Base-by-base conservation (phyloP, 2,329 filamentous ascomycete species). In the Aspergillus texensis region DNA sequence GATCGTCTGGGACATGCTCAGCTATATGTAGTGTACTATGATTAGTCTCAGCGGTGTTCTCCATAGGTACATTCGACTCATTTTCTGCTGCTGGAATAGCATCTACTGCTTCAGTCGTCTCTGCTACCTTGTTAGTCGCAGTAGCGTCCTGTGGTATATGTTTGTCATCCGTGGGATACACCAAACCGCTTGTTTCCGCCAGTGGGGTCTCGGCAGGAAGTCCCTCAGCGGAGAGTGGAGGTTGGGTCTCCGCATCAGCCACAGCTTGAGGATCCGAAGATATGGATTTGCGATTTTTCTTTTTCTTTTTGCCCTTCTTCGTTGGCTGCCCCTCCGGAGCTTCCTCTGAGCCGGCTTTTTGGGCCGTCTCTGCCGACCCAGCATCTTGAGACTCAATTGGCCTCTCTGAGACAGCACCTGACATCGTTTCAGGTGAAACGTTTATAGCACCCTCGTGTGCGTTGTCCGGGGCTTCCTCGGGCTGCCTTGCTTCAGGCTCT, bases 221-320 rank as follows among this genome's bases (percentile, higher is more conserved):
- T 21, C 48, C 63, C 14, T 45, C 24, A 26, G 36, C 60, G n/a
- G 61, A 50, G 39, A 64, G 58, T 46, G 61, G 62, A 39, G 60
- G 57, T 39, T 64, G 62, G 19, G 21, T 41, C 32, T 60, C 59
- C 3, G 36, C 12, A 26, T 65, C 53, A 14, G 63, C 54, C 41
- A 68, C 66, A 41, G 56, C 60, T 57, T 60, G 60, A 45, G 61
- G 36, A 50, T 68, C 67, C 39, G 66, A 46, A 48, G 39, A 52
- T 16, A 48, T 30, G 26, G 66, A 63, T 55, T 68, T 66, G 43
- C 62, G 61, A 21, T 68, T 71, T 26, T 68, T 73, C 62, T 70
- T 71, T n/a, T 62, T 66, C 43, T 68, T 71, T 57, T 71, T 70
- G 26, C 63, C 63, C 58, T 71, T 71, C 62, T 68, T 70, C 26